These are phyloP conservation scores for Pseudogymnoascus sp. DNA, from an alignment of 2,329 filamentous ascomycete genomes.

Conservation along the genomic window DNA sequence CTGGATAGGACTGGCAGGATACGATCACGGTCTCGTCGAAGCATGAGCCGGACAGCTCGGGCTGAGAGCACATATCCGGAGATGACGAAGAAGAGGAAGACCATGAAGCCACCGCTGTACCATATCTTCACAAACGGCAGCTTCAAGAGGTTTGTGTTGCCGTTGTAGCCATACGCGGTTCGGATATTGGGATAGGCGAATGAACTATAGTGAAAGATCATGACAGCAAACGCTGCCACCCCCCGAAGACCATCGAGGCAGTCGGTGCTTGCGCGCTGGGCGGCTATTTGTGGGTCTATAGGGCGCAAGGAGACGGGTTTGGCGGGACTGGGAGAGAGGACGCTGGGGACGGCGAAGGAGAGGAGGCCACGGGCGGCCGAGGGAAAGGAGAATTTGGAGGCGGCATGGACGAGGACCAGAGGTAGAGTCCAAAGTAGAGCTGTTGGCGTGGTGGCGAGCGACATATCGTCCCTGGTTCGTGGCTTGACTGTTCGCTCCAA, in stretches of 20 bases:
- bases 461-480: background rate
- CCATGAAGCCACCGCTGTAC: slow-evolving; percentile 37
- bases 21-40: slow-evolving; percentile 30
- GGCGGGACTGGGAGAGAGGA: background rate
- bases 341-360: slow-evolving; percentile 2
- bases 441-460: background rate
- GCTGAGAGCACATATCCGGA: slow-evolving; percentile 40
- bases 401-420: background rate
- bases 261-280: slow-evolving; percentile 2
- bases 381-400: background rate
- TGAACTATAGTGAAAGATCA: background rate
- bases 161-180: slow-evolving; percentile 26
- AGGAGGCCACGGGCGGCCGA: background rate
- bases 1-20: slow-evolving; percentile 35
- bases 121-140: slow-evolving; percentile 35
- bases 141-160: slow-evolving; percentile 31
- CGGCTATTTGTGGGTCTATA: slow-evolving; percentile 4
- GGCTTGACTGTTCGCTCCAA: slow-evolving; percentile 2
- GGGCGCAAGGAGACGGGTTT: background rate
- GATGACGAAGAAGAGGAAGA: slow-evolving; percentile 44
- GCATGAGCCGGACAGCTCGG: slow-evolving; percentile 36
- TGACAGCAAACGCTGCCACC: slow-evolving; percentile 2
- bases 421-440: background rate
- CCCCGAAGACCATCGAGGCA: background rate
- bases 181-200: background rate